These are phyloP conservation scores for Rheum nobile DNA, from an alignment of 148 eudicot genomes.

Conservation along the genomic window DNA sequence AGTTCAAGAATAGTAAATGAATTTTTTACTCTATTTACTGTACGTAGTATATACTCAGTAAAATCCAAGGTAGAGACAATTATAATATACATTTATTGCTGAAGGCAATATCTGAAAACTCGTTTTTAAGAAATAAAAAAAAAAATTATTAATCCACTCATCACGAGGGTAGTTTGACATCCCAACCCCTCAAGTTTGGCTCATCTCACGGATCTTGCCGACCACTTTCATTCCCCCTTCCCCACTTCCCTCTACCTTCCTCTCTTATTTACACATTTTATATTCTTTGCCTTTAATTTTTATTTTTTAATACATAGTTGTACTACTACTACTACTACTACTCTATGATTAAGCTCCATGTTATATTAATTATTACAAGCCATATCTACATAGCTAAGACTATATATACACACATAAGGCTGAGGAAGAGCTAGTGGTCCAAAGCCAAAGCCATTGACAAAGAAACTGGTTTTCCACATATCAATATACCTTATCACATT, in stretches of 20 bases:
- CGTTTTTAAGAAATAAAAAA: not conserved
- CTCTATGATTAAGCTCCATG: constrained; percentile 1
- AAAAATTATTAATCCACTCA: not conserved
- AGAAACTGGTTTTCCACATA: not conserved
- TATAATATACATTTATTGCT: not conserved
- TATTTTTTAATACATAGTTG: not conserved
- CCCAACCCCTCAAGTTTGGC: constrained; percentile 13
- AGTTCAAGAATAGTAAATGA: no score
- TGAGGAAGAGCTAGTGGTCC: constrained; percentile 3
- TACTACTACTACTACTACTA: not conserved
- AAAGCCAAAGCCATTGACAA: not conserved
- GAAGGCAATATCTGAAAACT: not conserved
- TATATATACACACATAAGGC: not conserved
- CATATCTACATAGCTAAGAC: not conserved
- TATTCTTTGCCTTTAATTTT: not conserved
- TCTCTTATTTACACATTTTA: not conserved
- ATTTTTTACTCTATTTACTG: no score
- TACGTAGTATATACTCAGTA: no score
- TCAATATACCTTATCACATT: not conserved
- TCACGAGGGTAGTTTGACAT: constrained; percentile 1
- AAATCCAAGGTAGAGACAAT: no score
- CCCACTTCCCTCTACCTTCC: constrained; percentile 2
- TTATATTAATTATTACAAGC: not conserved
- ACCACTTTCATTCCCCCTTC: not conserved
- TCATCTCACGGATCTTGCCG: constrained; percentile 79